Percentiles rank a stretch among this genome's conserved stretches.
These are phyloP conservation scores for Zymoseptoria pseudotritici DNA, from an alignment of 2,329 filamentous ascomycete species.

Conservation along the genomic window DNA sequence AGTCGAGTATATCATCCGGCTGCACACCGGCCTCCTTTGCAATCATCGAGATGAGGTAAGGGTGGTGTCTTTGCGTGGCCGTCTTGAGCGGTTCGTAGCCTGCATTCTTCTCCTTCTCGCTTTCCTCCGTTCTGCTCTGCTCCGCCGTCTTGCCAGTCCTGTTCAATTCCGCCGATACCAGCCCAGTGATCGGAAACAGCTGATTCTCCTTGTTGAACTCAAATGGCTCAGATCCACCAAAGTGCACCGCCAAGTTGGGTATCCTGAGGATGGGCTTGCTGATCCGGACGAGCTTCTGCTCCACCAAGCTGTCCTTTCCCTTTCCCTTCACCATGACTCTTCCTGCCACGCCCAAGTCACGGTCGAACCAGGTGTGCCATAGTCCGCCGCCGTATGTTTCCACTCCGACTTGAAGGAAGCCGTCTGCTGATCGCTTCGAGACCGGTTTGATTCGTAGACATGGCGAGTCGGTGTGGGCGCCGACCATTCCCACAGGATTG, in stretches of 20 bases:
- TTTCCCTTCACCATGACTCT: slow-evolving; percentile 63
- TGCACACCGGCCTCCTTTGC: slow-evolving; percentile 68
- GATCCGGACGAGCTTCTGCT: slow-evolving; percentile 81
- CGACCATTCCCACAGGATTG: slow-evolving; percentile 85
- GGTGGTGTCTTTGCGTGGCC: slow-evolving; percentile 77
- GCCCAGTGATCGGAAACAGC: slow-evolving; percentile 83
- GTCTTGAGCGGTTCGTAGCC: slow-evolving; percentile 67
- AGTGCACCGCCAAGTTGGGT: slow-evolving; percentile 87
- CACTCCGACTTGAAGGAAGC: slow-evolving; percentile 89
- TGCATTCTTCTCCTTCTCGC: slow-evolving; percentile 32
- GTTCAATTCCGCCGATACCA: slow-evolving; percentile 84
- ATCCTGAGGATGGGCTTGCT: slow-evolving; percentile 86
- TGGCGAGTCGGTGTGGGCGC: slow-evolving; percentile 92
- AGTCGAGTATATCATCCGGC: slow-evolving; percentile 72
- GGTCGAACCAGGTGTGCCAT: slow-evolving; percentile 98
- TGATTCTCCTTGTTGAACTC: slow-evolving; percentile 96
- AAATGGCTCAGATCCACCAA: slow-evolving; percentile 79
- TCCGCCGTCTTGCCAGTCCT: slow-evolving; percentile 52
- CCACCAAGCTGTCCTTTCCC: slow-evolving; percentile 62
- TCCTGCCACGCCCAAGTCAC: slow-evolving; percentile 84
- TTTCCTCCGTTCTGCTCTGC: slow-evolving; percentile 38
- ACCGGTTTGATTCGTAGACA: slow-evolving; percentile 89
- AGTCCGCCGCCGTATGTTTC: slow-evolving; percentile 95
- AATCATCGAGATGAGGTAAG: slow-evolving; percentile 76
- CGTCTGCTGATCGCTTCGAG: slow-evolving; percentile 77